A percentile compares a stretch with the other conserved stretches of the same genome.
These are phyloP conservation scores for Macadamia tetraphylla DNA, from an alignment of 164 flowering plant species.

Conservation along the genomic window DNA sequence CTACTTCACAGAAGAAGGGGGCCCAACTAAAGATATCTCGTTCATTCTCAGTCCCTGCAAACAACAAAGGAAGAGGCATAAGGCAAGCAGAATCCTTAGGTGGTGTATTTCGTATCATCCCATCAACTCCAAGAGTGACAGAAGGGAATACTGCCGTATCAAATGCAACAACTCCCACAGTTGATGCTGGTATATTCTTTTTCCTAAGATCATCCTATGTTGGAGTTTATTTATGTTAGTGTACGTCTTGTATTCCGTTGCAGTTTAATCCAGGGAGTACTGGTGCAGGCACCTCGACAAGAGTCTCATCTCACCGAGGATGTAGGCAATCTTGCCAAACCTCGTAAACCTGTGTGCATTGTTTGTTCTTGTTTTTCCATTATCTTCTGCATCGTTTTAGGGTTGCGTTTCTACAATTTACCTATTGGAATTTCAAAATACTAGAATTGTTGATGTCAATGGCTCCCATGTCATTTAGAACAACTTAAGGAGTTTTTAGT, in stretches of 20 bases:
- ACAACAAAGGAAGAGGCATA: slow-evolving; percentile 39
- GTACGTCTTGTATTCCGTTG: too few relatives aligned
- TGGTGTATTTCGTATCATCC: slow-evolving; percentile 60
- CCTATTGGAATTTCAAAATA: not conserved
- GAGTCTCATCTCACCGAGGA: too few relatives aligned
- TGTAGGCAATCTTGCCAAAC: too few relatives aligned
- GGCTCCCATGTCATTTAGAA: not conserved
- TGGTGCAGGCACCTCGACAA: too few relatives aligned
- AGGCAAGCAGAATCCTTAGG: slow-evolving; percentile 63
- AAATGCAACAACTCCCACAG: slow-evolving; percentile 13
- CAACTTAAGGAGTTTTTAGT: not conserved
- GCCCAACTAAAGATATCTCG: slow-evolving; percentile 46
- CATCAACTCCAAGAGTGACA: slow-evolving; percentile 65
- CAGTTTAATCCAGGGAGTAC: too few relatives aligned
- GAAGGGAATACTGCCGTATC: slow-evolving; percentile 29
- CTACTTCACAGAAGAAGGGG: slow-evolving; percentile 44
- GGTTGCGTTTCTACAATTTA: too few relatives aligned
- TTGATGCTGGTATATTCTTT: slow-evolving; percentile 46
- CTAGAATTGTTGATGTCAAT: not conserved
- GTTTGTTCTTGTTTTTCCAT: too few relatives aligned
- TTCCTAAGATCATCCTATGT: slow-evolving; percentile 5
- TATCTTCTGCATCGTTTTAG: too few relatives aligned
- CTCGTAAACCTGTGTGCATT: too few relatives aligned
- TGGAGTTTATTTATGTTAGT: not conserved
- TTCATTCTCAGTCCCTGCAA: slow-evolving; percentile 78